Base-by-base conservation (phyloP, 2,329 filamentous ascomycete genomes). In the Coniochaeta sp. region DNA sequence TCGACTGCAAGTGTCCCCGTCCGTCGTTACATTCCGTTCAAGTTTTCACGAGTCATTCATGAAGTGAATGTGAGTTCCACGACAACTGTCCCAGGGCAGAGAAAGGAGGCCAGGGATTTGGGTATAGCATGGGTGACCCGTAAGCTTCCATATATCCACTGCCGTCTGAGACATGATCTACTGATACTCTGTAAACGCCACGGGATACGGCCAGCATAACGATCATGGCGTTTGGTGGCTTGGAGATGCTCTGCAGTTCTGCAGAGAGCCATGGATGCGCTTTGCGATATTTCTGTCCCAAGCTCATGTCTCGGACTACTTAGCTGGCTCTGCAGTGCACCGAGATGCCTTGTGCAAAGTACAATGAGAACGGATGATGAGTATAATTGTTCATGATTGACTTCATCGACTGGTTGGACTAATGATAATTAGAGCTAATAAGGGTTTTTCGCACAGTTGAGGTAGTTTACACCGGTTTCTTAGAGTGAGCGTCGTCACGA, bases 231-330 rank as follows among this genome's bases (percentile, higher is more conserved):
- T 58, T 24, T 53, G 57, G 18, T 58, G 57, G 55, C 56, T 56
- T 51, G 52, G 52, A 3, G 53, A 57, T 14, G 46, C 53, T 2
- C 10, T 38, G 16, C 33, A 38, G 18, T 20, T 2, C 10, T 38
- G 16, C 33, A 38, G 18, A 38, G 53, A 14, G 57, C 57, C 6
- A 58, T 58, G 55, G 51, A 58, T 20, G 51, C 51, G n/a, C 54
- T 53, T 32, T 58, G 55, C 20, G 45, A 56, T 12, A 45, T 38
- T n/a, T 60, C 53, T 61, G 57, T 53, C 57, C 57, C 24, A 59
- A 54, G n/a, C 55, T 60, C 42, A 59, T 57, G 56, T 57, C 55
- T 3, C 57, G 60, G 52, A 53, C 50, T 49, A 51, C 58, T 16
- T n/a, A 51, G 33, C 52, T 42, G 31, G 53, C 54, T 49, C 57